Evolutionary conservation across 108 stramenopile species (phyloP).

Genomic region (Cyclotella baltica): DNA sequence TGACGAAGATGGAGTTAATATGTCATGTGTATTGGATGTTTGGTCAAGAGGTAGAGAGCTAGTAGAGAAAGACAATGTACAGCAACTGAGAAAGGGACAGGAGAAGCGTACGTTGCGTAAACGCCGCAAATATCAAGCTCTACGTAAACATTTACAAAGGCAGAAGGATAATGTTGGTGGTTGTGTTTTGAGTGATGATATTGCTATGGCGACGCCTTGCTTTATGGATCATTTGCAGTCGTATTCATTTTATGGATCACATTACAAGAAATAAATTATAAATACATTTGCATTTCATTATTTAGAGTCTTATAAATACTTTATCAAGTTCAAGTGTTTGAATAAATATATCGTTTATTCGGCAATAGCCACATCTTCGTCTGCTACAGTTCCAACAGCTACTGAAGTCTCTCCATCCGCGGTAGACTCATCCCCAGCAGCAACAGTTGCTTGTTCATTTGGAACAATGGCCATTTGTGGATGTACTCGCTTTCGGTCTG

Average conservation of each 20-base stretch:
- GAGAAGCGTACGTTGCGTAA: background rate
- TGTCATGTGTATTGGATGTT: background rate
- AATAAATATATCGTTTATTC: too few relatives aligned
- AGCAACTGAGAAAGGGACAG: background rate
- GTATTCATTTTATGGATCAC: too few relatives aligned
- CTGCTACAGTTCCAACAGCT: too few relatives aligned
- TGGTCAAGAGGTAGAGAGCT: background rate
- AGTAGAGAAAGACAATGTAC: background rate
- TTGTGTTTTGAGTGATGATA: background rate
- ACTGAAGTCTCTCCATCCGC: too few relatives aligned
- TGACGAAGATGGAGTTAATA: background rate
- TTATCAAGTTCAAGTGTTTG: too few relatives aligned
- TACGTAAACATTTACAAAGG: background rate
- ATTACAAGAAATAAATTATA: too few relatives aligned
- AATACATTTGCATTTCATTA: too few relatives aligned
- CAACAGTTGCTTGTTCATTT: background rate
- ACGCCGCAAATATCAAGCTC: background rate
- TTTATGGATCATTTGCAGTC: too few relatives aligned
- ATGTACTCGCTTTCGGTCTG: background rate
- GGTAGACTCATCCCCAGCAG: too few relatives aligned
- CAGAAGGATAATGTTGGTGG: background rate
- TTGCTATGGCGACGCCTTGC: too few relatives aligned
- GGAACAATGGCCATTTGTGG: background rate
- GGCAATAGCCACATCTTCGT: too few relatives aligned
- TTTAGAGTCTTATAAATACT: too few relatives aligned